phyloP scores from a whole-genome alignment of 2,329 filamentous ascomycete species.

The Sporothrix globosa region DNA sequence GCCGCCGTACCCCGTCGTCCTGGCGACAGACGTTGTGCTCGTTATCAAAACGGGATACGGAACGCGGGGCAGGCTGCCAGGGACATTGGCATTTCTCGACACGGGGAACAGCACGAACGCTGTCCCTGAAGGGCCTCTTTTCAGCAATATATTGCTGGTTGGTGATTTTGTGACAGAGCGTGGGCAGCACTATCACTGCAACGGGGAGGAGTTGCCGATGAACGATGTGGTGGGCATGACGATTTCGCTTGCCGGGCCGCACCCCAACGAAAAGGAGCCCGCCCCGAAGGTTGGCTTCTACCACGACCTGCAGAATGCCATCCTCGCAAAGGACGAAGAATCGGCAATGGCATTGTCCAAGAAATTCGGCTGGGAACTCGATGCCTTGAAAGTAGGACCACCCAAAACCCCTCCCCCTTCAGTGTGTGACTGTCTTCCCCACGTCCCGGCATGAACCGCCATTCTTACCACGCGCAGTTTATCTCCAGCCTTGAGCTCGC shows the following conservation, averaged over 20 bases:
- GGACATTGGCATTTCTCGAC: not conserved
- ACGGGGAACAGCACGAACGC: no score
- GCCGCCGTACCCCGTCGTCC: not conserved
- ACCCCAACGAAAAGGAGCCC: not conserved
- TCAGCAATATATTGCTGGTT: not conserved
- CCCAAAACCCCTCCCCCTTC: no score
- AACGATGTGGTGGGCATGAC: slow-evolving; percentile 13
- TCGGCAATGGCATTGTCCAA: not conserved
- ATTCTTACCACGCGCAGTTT: not conserved
- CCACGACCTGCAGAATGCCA: not conserved
- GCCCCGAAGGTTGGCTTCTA: not conserved
- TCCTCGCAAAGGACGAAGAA: not conserved
- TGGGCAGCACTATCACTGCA: slow-evolving; percentile 7
- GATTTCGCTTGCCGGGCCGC: not conserved
- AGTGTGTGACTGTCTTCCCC: no score
- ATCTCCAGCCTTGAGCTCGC: slow-evolving; percentile 16
- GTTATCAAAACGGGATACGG: slow-evolving; percentile 24
- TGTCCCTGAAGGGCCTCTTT: not conserved
- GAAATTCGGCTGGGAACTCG: slow-evolving; percentile 18
- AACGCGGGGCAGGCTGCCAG: not conserved
- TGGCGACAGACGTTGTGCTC: slow-evolving; percentile 1
- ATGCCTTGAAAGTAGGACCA: not conserved
- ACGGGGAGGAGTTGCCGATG: slow-evolving; percentile 6
- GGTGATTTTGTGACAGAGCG: slow-evolving; percentile 16
- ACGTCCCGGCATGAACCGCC: not conserved